Evolutionary conservation across 2,329 filamentous ascomycete genomes (phyloP).

Genomic region (Zasmidium cellare): DNA sequence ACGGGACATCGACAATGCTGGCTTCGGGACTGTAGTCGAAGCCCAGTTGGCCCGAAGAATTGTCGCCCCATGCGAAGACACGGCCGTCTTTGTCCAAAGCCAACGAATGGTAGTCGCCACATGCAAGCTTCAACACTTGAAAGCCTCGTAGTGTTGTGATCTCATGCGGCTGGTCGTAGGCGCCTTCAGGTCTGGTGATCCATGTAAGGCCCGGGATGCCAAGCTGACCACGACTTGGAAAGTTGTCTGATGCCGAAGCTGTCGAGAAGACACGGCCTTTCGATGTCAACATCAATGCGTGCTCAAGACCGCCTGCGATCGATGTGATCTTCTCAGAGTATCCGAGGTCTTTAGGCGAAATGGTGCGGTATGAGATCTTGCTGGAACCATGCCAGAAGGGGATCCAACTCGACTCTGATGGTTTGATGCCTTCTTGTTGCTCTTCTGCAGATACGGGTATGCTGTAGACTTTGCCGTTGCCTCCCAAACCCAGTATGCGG

Average conservation of each 20-base stretch:
- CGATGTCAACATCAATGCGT: slow-evolving; percentile 81
- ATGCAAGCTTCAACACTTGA: slow-evolving; percentile 71
- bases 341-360: slow-evolving; percentile 64
- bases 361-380: slow-evolving; percentile 67
- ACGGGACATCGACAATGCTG: slow-evolving; percentile 67
- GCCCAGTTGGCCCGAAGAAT: slow-evolving; percentile 88
- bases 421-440: slow-evolving; percentile 65
- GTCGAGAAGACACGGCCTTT: slow-evolving; percentile 84
- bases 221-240: slow-evolving; percentile 80
- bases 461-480: slow-evolving; percentile 78
- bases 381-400: slow-evolving; percentile 67
- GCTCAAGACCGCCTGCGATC: slow-evolving; percentile 77
- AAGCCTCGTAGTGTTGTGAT: slow-evolving; percentile 70
- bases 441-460: slow-evolving; percentile 74
- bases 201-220: slow-evolving; percentile 82
- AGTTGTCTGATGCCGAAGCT: slow-evolving; percentile 76
- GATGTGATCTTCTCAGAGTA: slow-evolving; percentile 73
- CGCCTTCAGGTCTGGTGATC: slow-evolving; percentile 71
- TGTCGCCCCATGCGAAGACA: slow-evolving; percentile 88
- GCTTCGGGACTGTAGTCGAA: slow-evolving; percentile 66
- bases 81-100: slow-evolving; percentile 73
- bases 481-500: slow-evolving; percentile 76
- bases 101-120: slow-evolving; percentile 84
- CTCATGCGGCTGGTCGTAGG: slow-evolving; percentile 82
- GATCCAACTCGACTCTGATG: slow-evolving; percentile 67